phyloP scores from a whole-genome alignment of 1,139 yeast species.

The Neolecta irregularis region DNA sequence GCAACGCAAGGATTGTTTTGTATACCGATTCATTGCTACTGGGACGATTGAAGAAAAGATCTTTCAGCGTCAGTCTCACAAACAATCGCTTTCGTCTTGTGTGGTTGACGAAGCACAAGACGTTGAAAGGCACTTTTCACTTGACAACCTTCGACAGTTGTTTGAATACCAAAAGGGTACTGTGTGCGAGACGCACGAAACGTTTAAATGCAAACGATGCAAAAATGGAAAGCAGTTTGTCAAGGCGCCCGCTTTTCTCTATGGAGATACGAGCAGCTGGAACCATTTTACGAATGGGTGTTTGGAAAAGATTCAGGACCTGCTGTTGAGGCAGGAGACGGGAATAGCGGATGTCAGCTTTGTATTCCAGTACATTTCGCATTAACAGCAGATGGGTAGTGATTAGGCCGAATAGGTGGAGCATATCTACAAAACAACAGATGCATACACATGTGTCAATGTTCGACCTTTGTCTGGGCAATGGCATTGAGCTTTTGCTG shows the following conservation, averaged over 20 bases:
- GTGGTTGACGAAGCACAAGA: conserved; percentile 95
- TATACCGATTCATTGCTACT: conserved; percentile 80
- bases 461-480: no score
- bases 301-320: conserved; percentile 55
- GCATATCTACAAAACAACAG: no score
- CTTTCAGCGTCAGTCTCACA: conserved; percentile 93
- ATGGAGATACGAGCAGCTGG: conserved; percentile 98
- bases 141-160: conserved; percentile 61
- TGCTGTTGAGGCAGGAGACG: conserved; percentile 57
- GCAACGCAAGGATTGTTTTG: conserved; percentile 89
- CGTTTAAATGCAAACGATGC: conserved; percentile 80
- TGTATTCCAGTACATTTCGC: conserved; percentile 89
- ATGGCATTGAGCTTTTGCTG: conserved; percentile 56
- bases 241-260: conserved; percentile 75
- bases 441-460: no score
- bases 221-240: conserved; percentile 43
- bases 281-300: conserved; percentile 62
- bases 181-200: conserved; percentile 80
- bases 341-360: conserved; percentile 57
- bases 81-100: conserved; percentile 79
- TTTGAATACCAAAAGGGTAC: conserved; percentile 59
- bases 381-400: conserved; percentile 24
- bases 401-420: no score
- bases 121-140: conserved; percentile 78
- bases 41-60: conserved; percentile 95